phyloP scores from a whole-genome alignment of 257 asterid genomes.

The Solanum tarapatanum region DNA sequence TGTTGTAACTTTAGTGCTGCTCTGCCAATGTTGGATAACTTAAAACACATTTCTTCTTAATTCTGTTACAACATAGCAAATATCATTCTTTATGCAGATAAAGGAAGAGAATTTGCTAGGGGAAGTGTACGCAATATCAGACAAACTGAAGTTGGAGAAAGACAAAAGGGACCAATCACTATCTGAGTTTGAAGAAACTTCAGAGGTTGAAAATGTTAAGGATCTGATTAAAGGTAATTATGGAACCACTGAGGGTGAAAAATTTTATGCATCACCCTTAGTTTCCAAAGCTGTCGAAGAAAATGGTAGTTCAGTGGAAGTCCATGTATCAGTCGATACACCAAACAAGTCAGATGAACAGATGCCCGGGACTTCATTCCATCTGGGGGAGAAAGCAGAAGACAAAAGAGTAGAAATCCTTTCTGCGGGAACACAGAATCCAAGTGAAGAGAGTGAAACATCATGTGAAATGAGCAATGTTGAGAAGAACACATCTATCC shows the following conservation, averaged over 20 bases:
- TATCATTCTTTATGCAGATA: not conserved
- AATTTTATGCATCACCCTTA: not conserved
- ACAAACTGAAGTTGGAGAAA: not conserved
- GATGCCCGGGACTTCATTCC: not conserved
- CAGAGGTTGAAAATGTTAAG: not conserved
- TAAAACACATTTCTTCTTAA: not conserved
- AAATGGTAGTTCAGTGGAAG: not conserved
- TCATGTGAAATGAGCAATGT: not conserved
- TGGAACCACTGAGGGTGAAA: not conserved
- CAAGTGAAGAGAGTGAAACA: not conserved
- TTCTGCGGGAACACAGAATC: not conserved
- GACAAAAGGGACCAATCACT: not conserved
- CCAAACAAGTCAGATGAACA: not conserved
- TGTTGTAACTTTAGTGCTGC: not conserved
- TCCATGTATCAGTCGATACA: not conserved
- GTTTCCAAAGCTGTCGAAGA: slow-evolving; percentile 6
- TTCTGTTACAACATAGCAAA: not conserved
- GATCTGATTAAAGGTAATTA: not conserved
- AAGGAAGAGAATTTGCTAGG: not conserved
- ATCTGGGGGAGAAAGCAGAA: not conserved
- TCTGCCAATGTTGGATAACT: not conserved
- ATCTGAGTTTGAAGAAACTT: not conserved
- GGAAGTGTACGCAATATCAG: not conserved
- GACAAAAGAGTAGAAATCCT: not conserved
- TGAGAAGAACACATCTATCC: not conserved